These are phyloP conservation scores for Malus hybrid DNA, from an alignment of 331 rosid genomes.

Conservation along the genomic window DNA sequence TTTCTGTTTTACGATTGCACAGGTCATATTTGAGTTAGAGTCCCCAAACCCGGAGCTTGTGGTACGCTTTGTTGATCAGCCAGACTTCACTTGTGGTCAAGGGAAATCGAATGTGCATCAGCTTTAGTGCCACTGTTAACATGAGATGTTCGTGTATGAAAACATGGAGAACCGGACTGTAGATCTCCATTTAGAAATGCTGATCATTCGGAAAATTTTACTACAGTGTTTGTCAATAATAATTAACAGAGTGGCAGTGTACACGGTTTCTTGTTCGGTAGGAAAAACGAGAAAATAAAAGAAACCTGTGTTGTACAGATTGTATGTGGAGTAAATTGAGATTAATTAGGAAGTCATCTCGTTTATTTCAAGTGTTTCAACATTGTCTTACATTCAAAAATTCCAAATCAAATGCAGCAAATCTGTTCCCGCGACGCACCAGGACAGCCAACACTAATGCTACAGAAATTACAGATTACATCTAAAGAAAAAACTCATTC, in stretches of 20 bases:
- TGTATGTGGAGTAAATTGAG: not conserved
- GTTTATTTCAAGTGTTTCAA: conserved; percentile 14
- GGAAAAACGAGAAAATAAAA: too few relatives aligned
- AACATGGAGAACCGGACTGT: not conserved
- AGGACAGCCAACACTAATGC: conserved; percentile 3
- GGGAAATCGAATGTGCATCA: not conserved
- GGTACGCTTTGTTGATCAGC: too few relatives aligned
- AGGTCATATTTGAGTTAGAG: conserved; percentile 79
- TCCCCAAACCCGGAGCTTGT: conserved; percentile 46
- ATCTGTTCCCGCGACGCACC: not conserved
- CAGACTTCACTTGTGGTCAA: too few relatives aligned
- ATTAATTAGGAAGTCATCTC: not conserved
- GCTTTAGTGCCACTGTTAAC: not conserved
- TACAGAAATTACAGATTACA: conserved; percentile 7
- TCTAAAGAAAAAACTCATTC: conserved; percentile 14
- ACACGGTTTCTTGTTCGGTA: too few relatives aligned
- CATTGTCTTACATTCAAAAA: not conserved
- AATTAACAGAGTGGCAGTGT: not conserved
- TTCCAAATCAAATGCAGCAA: not conserved
- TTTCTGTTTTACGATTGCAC: not conserved
- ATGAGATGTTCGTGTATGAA: not conserved
- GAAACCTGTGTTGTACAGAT: too few relatives aligned
- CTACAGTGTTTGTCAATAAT: not conserved
- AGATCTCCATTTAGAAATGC: not conserved
- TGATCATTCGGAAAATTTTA: not conserved